These are phyloP conservation scores for Hypoxylon sp. DNA, from an alignment of 2,329 filamentous ascomycete genomes.

Conservation along the genomic window DNA sequence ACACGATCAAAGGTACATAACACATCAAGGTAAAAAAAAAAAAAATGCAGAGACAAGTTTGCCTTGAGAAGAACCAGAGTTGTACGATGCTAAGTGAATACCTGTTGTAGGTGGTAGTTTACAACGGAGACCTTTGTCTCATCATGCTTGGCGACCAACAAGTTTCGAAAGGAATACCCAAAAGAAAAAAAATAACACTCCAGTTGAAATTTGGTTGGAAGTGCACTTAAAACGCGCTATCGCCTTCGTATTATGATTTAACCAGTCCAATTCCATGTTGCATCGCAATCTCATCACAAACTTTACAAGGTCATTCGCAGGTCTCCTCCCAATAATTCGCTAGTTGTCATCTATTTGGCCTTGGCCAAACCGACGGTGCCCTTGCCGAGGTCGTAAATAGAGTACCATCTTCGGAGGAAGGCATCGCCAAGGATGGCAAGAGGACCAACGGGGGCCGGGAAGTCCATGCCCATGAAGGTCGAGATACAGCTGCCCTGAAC, in stretches of 20 bases:
- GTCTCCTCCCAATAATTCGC: conserved; percentile 17
- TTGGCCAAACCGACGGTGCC: conserved; percentile 90
- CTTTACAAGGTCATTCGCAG: conserved; percentile 31
- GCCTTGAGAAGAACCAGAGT: conserved; percentile 1
- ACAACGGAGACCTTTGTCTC: conserved; percentile 40
- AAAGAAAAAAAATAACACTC: conserved; percentile 27
- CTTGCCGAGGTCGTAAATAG: conserved; percentile 94
- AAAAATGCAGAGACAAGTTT: background rate
- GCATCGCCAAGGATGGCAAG: conserved; percentile 95
- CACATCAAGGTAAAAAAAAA: background rate
- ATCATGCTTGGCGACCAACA: conserved; percentile 33
- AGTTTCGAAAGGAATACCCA: conserved; percentile 34
- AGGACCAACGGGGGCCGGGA: conserved; percentile 88
- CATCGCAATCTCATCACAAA: conserved; percentile 33
- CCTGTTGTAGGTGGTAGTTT: conserved; percentile 36
- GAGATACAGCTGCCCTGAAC: conserved; percentile 96
- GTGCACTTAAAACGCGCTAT: conserved; percentile 37
- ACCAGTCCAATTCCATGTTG: conserved; percentile 31
- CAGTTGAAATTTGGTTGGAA: conserved; percentile 19
- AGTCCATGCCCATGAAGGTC: conserved; percentile 97
- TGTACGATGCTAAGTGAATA: conserved; percentile 36
- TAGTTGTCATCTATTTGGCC: conserved; percentile 70
- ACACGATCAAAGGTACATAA: background rate
- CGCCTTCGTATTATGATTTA: conserved; percentile 37
- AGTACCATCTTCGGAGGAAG: conserved; percentile 90